Evolutionary conservation across 2,329 filamentous ascomycete genomes (phyloP), one percentile per base, ranked within the genome.

Genomic region (Neurospora sp.): DNA sequence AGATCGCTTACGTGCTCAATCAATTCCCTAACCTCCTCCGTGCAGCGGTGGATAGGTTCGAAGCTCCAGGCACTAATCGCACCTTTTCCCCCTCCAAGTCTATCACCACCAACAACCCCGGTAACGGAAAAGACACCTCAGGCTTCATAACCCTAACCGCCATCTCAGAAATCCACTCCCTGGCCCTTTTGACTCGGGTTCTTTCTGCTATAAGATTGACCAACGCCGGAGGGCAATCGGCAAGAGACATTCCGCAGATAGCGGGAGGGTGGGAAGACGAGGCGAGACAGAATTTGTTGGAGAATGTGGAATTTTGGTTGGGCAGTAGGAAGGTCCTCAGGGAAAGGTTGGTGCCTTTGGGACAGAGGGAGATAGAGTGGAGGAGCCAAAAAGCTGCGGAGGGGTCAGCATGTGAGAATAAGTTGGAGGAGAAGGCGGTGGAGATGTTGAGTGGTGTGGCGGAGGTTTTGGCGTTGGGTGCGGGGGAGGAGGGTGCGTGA

Each of bases 1-100:
- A 99, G 79, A 88, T 98, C 6, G 88, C 91, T 0, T 90, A 90
- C 70, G 96, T 98, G 77, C 85, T 99, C 38, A 97, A 96, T 77
- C 91, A 93, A 78, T 99, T 97, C 79, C 90, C 92, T 11, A 86
- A 89, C 66, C 89, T 98, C 71, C 85, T 99, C 10, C 81, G 83
- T 58, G 88, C 92, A 38, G 92, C 92, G 13, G 86, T 91, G 8
- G 87, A 89, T 68, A 87, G 91, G 0, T 89, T 98, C 72, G 90
- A 92, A 76, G 82, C 87, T 40, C 83, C 87, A 28, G 80, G 85
- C 0, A 82, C 84, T 6, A 86, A 84, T 73, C 83, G 86, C 39
- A 87, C 86, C 15, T 78, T 84, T 8, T 38, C 36, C 23, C 17
- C 62, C 69, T 43, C 43, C 43, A 52, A 52, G 19, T 62, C 52